Evolutionary conservation across 768 basidiomycete genomes (phyloP).

Genomic region (Lentinula aciculospora): DNA sequence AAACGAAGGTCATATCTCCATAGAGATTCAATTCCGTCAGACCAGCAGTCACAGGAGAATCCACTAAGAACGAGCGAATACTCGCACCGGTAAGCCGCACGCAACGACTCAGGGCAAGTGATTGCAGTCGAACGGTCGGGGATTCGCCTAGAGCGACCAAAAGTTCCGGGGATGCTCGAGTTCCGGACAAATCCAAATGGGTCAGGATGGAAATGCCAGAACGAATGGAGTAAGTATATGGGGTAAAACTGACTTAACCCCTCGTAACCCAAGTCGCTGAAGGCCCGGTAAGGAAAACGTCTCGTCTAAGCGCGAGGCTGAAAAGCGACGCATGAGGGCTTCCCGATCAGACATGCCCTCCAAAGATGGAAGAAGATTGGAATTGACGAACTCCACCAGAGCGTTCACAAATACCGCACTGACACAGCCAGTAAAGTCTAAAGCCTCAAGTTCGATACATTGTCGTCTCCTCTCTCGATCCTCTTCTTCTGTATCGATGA

Average conservation of each 20-base stretch:
- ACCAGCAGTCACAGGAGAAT: constrained; percentile 54
- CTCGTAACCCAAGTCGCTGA: constrained; percentile 74
- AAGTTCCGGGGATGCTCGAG: constrained; percentile 73
- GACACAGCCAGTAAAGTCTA: constrained; percentile 94
- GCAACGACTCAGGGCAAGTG: constrained; percentile 84
- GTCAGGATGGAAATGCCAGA: constrained; percentile 82
- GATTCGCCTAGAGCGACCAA: constrained; percentile 62
- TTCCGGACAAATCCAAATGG: constrained; percentile 88
- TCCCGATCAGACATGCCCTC: constrained; percentile 14
- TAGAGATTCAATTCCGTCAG: constrained; percentile 83
- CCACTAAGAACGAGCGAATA: constrained; percentile 66
- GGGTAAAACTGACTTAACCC: constrained; percentile 72
- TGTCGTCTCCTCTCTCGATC: constrained; percentile 70
- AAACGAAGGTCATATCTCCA: constrained; percentile 80
- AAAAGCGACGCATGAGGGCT: background rate
- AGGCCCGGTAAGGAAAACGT: constrained; percentile 62
- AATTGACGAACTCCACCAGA: constrained; percentile 75
- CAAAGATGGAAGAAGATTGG: constrained; percentile 44
- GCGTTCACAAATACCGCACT: constrained; percentile 86
- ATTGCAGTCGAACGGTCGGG: constrained; percentile 59
- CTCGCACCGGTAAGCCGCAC: constrained; percentile 76
- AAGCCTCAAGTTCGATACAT: constrained; percentile 76
- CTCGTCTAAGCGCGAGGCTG: constrained; percentile 32
- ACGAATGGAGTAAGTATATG: constrained; percentile 68
- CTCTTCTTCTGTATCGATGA: constrained; percentile 64